Base-by-base conservation (phyloP, 257 asterid species). In the Eucommia ulmoides region DNA sequence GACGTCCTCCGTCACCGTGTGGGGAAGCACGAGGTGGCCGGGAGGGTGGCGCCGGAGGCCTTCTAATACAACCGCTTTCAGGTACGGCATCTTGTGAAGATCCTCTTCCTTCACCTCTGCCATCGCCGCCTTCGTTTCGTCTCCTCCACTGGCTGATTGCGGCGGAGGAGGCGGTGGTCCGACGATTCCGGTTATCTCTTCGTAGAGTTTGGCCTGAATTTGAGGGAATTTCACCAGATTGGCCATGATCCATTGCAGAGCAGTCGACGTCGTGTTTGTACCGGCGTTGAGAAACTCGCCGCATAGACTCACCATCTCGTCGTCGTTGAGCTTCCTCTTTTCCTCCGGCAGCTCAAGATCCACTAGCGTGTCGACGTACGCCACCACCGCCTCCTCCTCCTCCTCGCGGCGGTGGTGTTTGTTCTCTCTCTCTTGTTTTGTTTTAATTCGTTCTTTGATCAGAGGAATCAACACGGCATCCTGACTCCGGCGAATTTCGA, bases 311-410 rank as follows among this genome's bases (percentile, higher is more conserved):
- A 38, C 45, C 45, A 38, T 38, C n/a, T 38, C 45, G 3, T 18
- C 45, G 45, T 38, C 16, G 45, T 38, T 38, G 45, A 38, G 45
- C 45, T 38, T 38, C n/a, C 45, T 38, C 45, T 38, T 38, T 18
- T 38, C 45, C 3, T 38, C 45, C n/a, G 45, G 45, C n/a, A 38
- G 45, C 45, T 38, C 9, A 3, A 38, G 45, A 38, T 38, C 16
- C 45, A 38, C 45, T 18, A 38, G 16, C 7, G 45, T 38, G 45
- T 38, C 45, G 3, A 14, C 45, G 45, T 38, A 38, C 45, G 45
- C 45, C 45, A 38, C 45, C 45, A 38, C 8, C 12, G 6, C 38
- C 12, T 29, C 38, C 38, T 29, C 12, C 6, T 29, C 38, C 12
- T 12, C 38, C 8, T 29, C 38, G 12, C 8, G 38, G 7, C 12